phyloP scores from a whole-genome alignment of 169 alveolate genomes.

The Cryptosporidium canis region DNA sequence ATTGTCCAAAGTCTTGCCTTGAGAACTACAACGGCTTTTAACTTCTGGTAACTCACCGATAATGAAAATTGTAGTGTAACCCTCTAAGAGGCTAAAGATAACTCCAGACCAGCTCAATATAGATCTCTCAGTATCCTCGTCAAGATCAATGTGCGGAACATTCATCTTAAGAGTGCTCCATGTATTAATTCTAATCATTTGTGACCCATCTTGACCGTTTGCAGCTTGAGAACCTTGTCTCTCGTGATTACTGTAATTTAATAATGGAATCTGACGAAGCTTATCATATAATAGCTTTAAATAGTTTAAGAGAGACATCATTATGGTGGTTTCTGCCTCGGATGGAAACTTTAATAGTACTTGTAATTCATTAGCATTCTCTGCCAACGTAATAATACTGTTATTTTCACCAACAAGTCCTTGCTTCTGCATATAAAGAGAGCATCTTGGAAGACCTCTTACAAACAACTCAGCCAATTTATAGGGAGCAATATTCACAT shows the following conservation, averaged over 20 bases:
- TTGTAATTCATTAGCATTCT: constrained; percentile 25
- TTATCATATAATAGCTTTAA: constrained; percentile 50
- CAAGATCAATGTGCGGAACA: constrained; percentile 61
- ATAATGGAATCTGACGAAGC: constrained; percentile 50
- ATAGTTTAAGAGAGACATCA: constrained; percentile 39
- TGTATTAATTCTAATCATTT: constrained; percentile 66
- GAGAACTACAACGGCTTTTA: constrained; percentile 1
- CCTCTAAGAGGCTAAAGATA: constrained; percentile 49
- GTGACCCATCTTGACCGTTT: background rate
- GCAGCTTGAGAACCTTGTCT: too few species aligned
- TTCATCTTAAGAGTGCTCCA: constrained; percentile 67
- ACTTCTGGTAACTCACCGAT: constrained; percentile 17
- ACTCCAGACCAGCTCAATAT: constrained; percentile 71
- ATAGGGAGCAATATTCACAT: constrained; percentile 58
- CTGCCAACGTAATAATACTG: constrained; percentile 9
- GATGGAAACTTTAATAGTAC: constrained; percentile 30
- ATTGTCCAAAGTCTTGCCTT: constrained; percentile 8
- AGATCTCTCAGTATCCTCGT: constrained; percentile 67
- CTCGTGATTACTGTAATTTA: background rate
- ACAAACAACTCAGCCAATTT: constrained; percentile 66
- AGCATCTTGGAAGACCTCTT: constrained; percentile 71
- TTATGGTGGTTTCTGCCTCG: constrained; percentile 48
- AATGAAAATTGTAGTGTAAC: constrained; percentile 28
- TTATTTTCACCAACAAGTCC: constrained; percentile 33
- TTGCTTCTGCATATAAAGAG: constrained; percentile 61